phyloP scores from a whole-genome alignment of 805 yeast genomes.

The Wickerhamomyces silvicola region DNA sequence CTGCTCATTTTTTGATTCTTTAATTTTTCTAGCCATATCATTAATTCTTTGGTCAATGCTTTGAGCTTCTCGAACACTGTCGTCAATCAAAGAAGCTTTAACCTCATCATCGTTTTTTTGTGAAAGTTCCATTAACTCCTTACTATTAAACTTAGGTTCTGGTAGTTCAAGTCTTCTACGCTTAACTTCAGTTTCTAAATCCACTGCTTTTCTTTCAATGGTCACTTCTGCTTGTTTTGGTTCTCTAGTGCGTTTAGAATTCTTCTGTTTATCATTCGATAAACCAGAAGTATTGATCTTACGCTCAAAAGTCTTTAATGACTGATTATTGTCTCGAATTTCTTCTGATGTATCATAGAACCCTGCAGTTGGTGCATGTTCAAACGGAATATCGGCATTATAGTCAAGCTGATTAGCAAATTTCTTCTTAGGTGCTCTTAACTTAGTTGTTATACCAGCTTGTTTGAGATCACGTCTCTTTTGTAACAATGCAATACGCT shows the following conservation, averaged over 20 bases:
- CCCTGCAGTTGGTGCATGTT: constrained; percentile 62
- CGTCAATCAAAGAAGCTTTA: constrained; percentile 12
- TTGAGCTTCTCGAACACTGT: constrained; percentile 2
- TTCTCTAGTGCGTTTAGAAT: constrained; percentile 24
- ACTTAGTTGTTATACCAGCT: constrained; percentile 57
- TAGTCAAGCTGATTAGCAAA: constrained; percentile 66
- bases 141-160: constrained; percentile 25
- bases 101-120: constrained; percentile 10
- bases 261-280: constrained; percentile 26
- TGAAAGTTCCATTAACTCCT: constrained; percentile 9
- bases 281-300: constrained; percentile 41
- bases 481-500: constrained; percentile 68
- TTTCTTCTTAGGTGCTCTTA: constrained; percentile 47
- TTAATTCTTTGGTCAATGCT: constrained; percentile 12
- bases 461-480: constrained; percentile 75
- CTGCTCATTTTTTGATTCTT: constrained; percentile 28
- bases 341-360: constrained; percentile 66
- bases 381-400: constrained; percentile 77
- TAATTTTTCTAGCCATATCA: constrained; percentile 33
- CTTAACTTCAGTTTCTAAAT: constrained; percentile 6
- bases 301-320: constrained; percentile 35
- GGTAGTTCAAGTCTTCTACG: constrained; percentile 25
- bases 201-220: constrained; percentile 12
- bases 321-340: constrained; percentile 30
- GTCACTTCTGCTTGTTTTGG: constrained; percentile 20